A percentile compares a stretch with the other conserved stretches of the same genome.
These are phyloP conservation scores for Lipomyces yamadae DNA, from an alignment of 805 yeast genomes.

Conservation along the genomic window DNA sequence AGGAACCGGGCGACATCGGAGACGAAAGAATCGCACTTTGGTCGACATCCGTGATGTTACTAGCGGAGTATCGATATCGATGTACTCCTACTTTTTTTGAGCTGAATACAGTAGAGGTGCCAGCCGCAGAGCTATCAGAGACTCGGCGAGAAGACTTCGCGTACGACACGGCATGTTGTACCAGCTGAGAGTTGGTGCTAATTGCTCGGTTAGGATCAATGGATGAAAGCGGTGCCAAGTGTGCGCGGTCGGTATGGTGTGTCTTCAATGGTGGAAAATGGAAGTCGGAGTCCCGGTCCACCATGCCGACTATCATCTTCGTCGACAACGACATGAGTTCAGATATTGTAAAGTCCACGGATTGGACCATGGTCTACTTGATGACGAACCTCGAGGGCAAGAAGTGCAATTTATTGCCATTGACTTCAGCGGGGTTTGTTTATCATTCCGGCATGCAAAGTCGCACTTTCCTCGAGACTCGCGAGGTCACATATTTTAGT, in stretches of 20 bases:
- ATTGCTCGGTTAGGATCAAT: not conserved
- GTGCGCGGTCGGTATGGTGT: not conserved
- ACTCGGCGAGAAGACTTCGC: conserved; percentile 1
- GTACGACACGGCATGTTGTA: not conserved
- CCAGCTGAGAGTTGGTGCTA: not conserved
- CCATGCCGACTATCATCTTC: not conserved
- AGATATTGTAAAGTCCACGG: not conserved
- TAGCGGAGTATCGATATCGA: not conserved
- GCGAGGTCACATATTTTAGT: not conserved
- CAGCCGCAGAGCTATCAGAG: not conserved
- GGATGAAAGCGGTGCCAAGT: not conserved
- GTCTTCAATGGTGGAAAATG: not conserved
- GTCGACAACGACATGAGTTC: not conserved
- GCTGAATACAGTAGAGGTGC: not conserved
- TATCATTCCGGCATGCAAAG: not conserved
- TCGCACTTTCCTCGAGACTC: not conserved
- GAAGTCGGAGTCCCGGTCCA: not conserved
- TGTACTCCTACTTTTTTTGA: not conserved
- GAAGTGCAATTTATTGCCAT: not conserved
- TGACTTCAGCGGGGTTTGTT: conserved; percentile 1
- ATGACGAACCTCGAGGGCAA: not conserved
- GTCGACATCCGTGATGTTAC: not conserved
- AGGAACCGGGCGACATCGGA: not conserved
- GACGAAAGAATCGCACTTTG: not conserved
- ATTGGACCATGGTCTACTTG: not conserved